Base-by-base conservation (phyloP, 257 asterid genomes). In the Capsicum chinense region DNA sequence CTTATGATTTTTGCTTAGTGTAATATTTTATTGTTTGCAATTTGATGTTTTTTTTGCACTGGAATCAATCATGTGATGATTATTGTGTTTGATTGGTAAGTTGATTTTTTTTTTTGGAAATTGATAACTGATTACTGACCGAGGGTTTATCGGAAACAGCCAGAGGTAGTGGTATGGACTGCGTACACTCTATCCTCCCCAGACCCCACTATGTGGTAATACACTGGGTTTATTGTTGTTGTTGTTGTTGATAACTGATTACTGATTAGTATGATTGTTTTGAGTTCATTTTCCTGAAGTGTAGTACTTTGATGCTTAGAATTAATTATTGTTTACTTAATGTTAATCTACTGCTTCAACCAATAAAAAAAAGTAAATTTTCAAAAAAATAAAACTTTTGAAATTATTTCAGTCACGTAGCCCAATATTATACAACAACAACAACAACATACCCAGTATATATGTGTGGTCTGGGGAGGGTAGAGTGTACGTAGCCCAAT, bases 231-330 rank as follows among this genome's bases (percentile, higher is more conserved):
- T 21, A 21, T 21, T 21, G 21, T 21, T 21, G 21, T 21, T 21
- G 21, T 21, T 21, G 21, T 21, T 21, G 21, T 71, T 71, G 47
- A 71, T 71, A 6, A 12, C 70, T 63, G 81, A 19, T 74, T 74
- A 74, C 70, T 63, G 81, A 19, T 74, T 74, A 74, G 47, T 73
- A 60, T 21, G n/a, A 48, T 48, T 47, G 60, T 73, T 5, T 48
- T 48, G 80, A 73, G 60, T 48, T 48, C 17, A 56, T 54, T 73
- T 67, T 83, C 42, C 42, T 66, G 12, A 13, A 52, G 63, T 14
- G 19, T 54, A 54, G 82, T 78, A 26, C 10, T 54, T 54, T 33
- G 33, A 26, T 26, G 26, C 26, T 2, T 78, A 33, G 64, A 26
- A 54, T 78, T 26, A 26, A 54, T 78, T 54, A 0, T 8, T n/a